phyloP scores from a whole-genome alignment of 352 stramenopile genomes.

The Pythium scleroteichum region DNA sequence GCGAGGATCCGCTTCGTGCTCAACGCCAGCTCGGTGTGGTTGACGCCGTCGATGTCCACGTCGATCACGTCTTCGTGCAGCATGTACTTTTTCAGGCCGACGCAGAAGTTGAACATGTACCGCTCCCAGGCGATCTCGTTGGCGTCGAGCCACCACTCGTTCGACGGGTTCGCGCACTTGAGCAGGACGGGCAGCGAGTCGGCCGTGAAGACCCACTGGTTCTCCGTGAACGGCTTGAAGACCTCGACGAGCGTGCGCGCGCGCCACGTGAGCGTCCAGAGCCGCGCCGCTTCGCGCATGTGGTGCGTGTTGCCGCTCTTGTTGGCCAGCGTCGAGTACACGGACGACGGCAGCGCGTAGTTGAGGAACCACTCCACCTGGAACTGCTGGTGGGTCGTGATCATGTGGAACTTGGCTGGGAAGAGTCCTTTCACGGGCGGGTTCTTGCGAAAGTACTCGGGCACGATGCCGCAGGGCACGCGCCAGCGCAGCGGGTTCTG shows the following conservation, averaged over 20 bases:
- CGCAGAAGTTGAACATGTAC: conserved; percentile 85
- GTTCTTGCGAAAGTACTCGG: conserved; percentile 75
- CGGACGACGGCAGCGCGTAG: conserved; percentile 78
- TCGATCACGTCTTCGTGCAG: conserved; percentile 83
- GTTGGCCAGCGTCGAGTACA: conserved; percentile 78
- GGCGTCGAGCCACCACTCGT: conserved; percentile 63
- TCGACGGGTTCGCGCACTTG: conserved; percentile 29
- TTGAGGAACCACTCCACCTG: conserved; percentile 82
- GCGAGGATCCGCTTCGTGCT: conserved; percentile 79
- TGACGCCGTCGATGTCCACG: conserved; percentile 76
- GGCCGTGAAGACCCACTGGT: conserved; percentile 79
- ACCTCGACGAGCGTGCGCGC: conserved; percentile 74
- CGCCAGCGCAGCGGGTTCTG: conserved; percentile 84
- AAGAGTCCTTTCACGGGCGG: conserved; percentile 53
- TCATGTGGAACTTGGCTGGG: conserved; percentile 74
- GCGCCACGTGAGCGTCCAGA: conserved; percentile 79
- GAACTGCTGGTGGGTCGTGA: conserved; percentile 77
- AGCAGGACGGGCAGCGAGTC: conserved; percentile 45
- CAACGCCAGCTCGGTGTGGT: conserved; percentile 81
- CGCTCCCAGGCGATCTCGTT: conserved; percentile 81
- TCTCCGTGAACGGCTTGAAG: conserved; percentile 88
- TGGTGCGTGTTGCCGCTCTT: conserved; percentile 58
- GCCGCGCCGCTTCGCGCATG: conserved; percentile 62
- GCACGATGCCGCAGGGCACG: conserved; percentile 56
- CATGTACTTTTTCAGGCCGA: conserved; percentile 83